Percentiles rank a stretch among this genome's conserved stretches.
Conservation (phyloP, 805 yeast species). For the Saturnispora saitoi region DNA sequence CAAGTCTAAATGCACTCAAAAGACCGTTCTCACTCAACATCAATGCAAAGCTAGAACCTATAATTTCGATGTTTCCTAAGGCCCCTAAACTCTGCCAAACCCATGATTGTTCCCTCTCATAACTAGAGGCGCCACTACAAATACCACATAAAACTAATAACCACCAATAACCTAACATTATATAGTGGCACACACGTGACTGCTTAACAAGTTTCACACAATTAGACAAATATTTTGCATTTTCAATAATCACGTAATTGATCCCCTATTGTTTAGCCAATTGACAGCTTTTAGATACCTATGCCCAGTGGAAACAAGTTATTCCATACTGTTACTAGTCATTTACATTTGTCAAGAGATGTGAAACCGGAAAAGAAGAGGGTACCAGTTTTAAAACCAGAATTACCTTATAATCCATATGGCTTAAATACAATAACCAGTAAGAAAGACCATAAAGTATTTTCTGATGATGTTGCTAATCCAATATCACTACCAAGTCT, state of each 20-base stretch:
- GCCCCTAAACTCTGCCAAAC: background rate
- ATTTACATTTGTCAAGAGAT: background rate
- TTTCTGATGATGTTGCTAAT: background rate
- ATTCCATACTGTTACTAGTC: conserved; percentile 1
- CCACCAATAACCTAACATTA: conserved; percentile 4
- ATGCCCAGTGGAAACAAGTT: conserved; percentile 2
- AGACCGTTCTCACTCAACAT: conserved; percentile 11
- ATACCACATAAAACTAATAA: background rate
- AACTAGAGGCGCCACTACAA: background rate
- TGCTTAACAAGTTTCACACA: background rate
- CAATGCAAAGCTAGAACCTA: conserved; percentile 12
- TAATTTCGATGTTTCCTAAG: background rate
- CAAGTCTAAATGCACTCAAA: conserved; percentile 21
- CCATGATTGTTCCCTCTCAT: background rate
- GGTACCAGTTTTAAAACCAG: conserved; percentile 13
- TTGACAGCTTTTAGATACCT: background rate
- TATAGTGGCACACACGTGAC: background rate
- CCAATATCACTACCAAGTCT: conserved; percentile 41
- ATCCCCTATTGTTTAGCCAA: background rate
- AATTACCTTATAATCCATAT: conserved; percentile 54
- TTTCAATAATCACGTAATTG: background rate
- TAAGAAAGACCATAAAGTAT: background rate
- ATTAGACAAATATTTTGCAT: background rate
- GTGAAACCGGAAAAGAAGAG: conserved; percentile 3
- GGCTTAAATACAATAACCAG: conserved; percentile 36